Conservation (phyloP, 345 rosid genomes). For the Dipteronia sinensis region DNA sequence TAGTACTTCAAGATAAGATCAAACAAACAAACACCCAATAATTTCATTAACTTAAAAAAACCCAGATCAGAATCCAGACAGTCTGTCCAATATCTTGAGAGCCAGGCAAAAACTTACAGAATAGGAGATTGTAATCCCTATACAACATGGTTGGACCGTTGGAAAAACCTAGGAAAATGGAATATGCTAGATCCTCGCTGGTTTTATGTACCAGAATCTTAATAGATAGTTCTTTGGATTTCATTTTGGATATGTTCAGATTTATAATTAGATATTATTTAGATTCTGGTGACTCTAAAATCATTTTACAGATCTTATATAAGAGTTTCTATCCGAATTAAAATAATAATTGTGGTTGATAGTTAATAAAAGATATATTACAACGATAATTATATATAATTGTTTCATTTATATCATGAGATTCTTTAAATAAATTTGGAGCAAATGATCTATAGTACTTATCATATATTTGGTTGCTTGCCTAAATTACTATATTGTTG, state of each 20-base stretch:
- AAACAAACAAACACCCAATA: background rate
- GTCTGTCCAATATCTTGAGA: background rate
- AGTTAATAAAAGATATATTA: too few species aligned
- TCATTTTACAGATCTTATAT: too few species aligned
- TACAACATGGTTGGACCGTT: background rate
- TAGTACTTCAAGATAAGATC: background rate
- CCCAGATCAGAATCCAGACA: background rate
- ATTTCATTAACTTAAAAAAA: background rate
- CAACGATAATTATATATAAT: too few species aligned
- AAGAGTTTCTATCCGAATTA: too few species aligned
- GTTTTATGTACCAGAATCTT: background rate
- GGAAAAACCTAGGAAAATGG: background rate
- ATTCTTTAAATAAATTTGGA: too few species aligned
- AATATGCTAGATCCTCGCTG: slow-evolving; percentile 9
- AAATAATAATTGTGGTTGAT: too few species aligned
- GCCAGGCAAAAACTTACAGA: background rate
- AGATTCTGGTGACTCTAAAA: too few species aligned
- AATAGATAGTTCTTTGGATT: background rate
- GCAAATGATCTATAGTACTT: too few species aligned
- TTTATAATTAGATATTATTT: too few species aligned
- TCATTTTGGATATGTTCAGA: background rate
- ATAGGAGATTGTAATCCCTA: background rate
- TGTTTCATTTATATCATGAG: background rate
- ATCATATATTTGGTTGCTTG: too few species aligned
- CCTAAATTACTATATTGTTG: too few species aligned